Base-by-base conservation (phyloP, 495 filamentous ascomycete species). In the Talaromyces nanjingensis region DNA sequence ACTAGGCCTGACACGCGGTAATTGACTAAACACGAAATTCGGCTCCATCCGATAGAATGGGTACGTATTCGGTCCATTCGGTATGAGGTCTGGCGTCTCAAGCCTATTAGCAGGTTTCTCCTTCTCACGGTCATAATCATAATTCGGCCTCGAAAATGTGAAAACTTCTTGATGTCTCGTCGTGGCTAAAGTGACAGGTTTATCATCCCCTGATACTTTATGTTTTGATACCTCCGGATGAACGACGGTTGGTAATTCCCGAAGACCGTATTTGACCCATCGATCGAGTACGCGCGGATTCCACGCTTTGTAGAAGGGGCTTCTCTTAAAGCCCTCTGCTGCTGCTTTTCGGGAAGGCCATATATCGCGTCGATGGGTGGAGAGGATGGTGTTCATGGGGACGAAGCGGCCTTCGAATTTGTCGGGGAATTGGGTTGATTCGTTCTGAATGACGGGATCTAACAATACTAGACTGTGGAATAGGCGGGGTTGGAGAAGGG, bases 1-100 rank as follows among this genome's bases (percentile, higher is more conserved):
- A n/a, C 86, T 87, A 0, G 93, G 91, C 2, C 89, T 83, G 37
- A 98, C 75, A 64, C 82, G 70, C 0, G 86, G 86, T 4, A 98
- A 82, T 55, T 86, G 77, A 1, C 77, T 65, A 63, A 90, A 88
- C 34, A 89, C 86, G 9, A 73, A 72, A 24, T 73, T 69, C 5
- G 88, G 83, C 68, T 96, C 94, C 31, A 91, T 80, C 4, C 90
- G 81, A 78, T 94, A 93, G 75, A 96, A 91, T 1, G 86, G 86
- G 64, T 79, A 82, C 14, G 66, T 69, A 24, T 73, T 72, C n/a
- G 68, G 58, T 34, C 72, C 67, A 16, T 75, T 68, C 6, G 74
- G 65, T 62, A 81, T 70, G 0, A 83, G 68, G 52, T 83, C 81
- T n/a, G 80, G 78, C 64, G 80, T 79, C 1, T 79, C 79, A 6